Evolutionary conservation across 495 filamentous ascomycete species (phyloP), one percentile per base, ranked within the genome.

Genomic region (Xylaria curta): DNA sequence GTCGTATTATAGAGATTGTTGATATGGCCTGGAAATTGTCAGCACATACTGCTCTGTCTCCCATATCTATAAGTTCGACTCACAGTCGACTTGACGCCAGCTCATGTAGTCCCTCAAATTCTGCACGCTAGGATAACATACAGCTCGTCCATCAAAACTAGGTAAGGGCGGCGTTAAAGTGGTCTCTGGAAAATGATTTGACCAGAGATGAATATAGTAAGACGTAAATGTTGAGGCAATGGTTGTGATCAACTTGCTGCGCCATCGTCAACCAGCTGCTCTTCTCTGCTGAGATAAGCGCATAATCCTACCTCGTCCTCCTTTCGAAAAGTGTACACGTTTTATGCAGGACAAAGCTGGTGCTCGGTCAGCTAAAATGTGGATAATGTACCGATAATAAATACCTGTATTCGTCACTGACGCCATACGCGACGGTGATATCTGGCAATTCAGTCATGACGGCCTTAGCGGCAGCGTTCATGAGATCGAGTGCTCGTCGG

Each of bases 1-100:
- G 94, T 95, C 0, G 96, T 99, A 76, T 99, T 99, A 80, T 97
- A 98, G 19, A 98, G 86, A 78, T 99, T 99, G 80, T 99, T 99
- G 75, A 99, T 95, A 80, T 99, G 96, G 77, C 93, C 93, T 95
- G 70, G 1, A 21, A 26, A 51, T 63, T 38, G 46, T 74, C 8
- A 75, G 68, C 21, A 40, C 51, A 17, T 26, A 9, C 46, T 46
- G 28, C 10, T 13, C 5, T 4, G 42, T 21, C 10, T 54, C 21
- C 9, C 15, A 9, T 31, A 49, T 8, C 9, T 31, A 7, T 28
- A 53, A 40, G 17, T n/a, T 62, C 19, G 47, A 82, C 91, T 79
- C 78, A 97, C 95, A 98, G 79, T 99, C 96, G 44, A 92, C 96
- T 81, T 99, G 96, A 73, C 96, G 86, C 96, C 96, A 99, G 75